Conservation (phyloP, 305 asterid species). For the Plantago lanceolata region DNA sequence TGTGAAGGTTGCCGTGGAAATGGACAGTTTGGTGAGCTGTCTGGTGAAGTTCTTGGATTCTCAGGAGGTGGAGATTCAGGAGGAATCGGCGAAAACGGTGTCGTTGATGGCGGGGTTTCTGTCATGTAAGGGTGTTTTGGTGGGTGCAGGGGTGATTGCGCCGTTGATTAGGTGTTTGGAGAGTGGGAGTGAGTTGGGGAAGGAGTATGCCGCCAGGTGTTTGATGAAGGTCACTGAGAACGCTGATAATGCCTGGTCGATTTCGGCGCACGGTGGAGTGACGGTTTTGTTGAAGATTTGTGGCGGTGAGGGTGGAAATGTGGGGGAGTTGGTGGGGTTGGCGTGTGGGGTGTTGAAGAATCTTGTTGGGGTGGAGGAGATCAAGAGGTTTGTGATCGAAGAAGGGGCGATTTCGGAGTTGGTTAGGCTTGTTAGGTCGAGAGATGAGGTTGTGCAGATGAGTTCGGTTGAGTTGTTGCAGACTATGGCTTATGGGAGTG, state of each 20-base stretch:
- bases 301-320: slow-evolving; percentile 12
- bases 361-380: slow-evolving; percentile 75
- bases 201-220: slow-evolving; percentile 59
- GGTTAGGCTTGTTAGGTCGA: slow-evolving; percentile 46
- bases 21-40: slow-evolving; percentile 41
- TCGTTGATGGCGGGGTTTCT: slow-evolving; percentile 51
- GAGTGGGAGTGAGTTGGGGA: slow-evolving; percentile 50
- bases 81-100: slow-evolving; percentile 53
- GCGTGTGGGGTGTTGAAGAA: slow-evolving; percentile 79
- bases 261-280: slow-evolving; percentile 92
- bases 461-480: slow-evolving; percentile 65
- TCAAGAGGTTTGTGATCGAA: slow-evolving; percentile 76
- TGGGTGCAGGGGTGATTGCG: slow-evolving; percentile 52
- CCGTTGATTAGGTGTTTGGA: slow-evolving; percentile 67
- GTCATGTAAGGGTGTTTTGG: slow-evolving; percentile 32
- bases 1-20: slow-evolving; percentile 46
- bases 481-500: slow-evolving; percentile 67
- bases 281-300: slow-evolving; percentile 77
- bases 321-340: slow-evolving; percentile 41
- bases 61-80: slow-evolving; percentile 46
- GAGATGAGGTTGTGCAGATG: slow-evolving; percentile 49
- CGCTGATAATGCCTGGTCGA: slow-evolving; percentile 84
- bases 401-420: slow-evolving; percentile 59
- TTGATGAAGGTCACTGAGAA: slow-evolving; percentile 75
- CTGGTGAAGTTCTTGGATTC: slow-evolving; percentile 65